Conservation (phyloP, 352 stramenopile genomes). For the Pythium sukuiense region DNA sequence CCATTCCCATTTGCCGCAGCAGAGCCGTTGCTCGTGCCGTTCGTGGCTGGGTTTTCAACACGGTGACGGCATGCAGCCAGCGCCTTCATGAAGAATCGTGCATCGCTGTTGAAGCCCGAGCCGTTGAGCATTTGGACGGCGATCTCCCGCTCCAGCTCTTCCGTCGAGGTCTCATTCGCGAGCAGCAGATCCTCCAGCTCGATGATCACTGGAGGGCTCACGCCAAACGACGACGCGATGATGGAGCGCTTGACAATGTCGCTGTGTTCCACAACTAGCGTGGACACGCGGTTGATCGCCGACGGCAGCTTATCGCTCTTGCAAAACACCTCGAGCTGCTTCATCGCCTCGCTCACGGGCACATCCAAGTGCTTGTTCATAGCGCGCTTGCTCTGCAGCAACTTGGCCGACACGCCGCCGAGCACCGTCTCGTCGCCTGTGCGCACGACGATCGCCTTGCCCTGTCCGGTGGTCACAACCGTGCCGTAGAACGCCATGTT, state of each 20-base stretch:
- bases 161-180: slow-evolving; percentile 39
- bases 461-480: slow-evolving; percentile 35
- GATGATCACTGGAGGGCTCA: slow-evolving; percentile 42
- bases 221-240: slow-evolving; percentile 43
- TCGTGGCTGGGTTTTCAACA: slow-evolving; percentile 16
- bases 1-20: neutral
- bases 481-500: slow-evolving; percentile 63
- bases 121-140: slow-evolving; percentile 40
- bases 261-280: slow-evolving; percentile 48
- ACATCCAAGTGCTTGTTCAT: slow-evolving; percentile 31
- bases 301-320: slow-evolving; percentile 39
- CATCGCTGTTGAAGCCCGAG: slow-evolving; percentile 37
- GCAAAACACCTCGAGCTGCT: slow-evolving; percentile 46
- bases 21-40: slow-evolving; percentile 5
- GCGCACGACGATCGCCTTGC: slow-evolving; percentile 52
- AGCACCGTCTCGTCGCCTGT: slow-evolving; percentile 49
- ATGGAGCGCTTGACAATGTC: slow-evolving; percentile 47
- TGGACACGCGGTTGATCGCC: slow-evolving; percentile 37
- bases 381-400: slow-evolving; percentile 31
- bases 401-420: slow-evolving; percentile 37
- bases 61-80: slow-evolving; percentile 45
- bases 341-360: slow-evolving; percentile 39
- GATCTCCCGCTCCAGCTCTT: slow-evolving; percentile 54
- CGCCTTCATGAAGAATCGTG: slow-evolving; percentile 42
- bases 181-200: slow-evolving; percentile 43